Base-by-base conservation (phyloP, 2,329 filamentous ascomycete genomes). In the Ophiobolus disseminans region DNA sequence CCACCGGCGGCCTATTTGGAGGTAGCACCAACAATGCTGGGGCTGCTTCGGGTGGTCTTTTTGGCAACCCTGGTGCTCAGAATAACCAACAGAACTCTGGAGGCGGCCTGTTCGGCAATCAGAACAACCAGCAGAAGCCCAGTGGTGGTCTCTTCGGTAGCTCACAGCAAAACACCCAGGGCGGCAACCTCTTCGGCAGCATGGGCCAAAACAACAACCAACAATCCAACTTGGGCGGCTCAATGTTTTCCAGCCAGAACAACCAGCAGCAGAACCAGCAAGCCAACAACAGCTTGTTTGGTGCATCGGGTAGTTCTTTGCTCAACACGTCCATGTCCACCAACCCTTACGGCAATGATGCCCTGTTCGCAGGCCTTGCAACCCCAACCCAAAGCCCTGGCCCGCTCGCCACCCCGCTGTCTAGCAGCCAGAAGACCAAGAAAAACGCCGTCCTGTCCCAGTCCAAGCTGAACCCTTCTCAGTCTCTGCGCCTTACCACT, bases 321-420 rank as follows among this genome's bases (percentile, higher is more conserved):
- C 78, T 82, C 51, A 78, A 80, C 53, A 81, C 81, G 39, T 72
- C 68, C 17, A 76, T 79, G 56, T 75, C 89, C 65, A 91, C 86
- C n/a, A 91, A 89, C 42, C 93, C 95, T 0, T 99, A 96, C 66
- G 94, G 94, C 31, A 91, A 90, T 43, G 85, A 90, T 36, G 90
- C 91, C 1, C 82, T 99, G 16, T 97, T 97, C 73, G 84, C 86
- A 23, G 88, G 86, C 43, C 77, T 97, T 13, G 80, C 80, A 59
- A 68, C 86, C 67, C 75, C 89, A 75, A 76, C 81, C 73, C 72
- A 91, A 41, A 82, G 91, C 63, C 89, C 91, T 3, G 94, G 94
- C 2, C 94, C 95, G 3, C 81, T 99, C 57, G 94, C 93, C 7
- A 97, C 93, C 0, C 94, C 95, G 0, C 80, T 97, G 10, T 88